phyloP scores from a whole-genome alignment of 2,329 filamentous ascomycete genomes.

The Phyllosticta citriasiana region DNA sequence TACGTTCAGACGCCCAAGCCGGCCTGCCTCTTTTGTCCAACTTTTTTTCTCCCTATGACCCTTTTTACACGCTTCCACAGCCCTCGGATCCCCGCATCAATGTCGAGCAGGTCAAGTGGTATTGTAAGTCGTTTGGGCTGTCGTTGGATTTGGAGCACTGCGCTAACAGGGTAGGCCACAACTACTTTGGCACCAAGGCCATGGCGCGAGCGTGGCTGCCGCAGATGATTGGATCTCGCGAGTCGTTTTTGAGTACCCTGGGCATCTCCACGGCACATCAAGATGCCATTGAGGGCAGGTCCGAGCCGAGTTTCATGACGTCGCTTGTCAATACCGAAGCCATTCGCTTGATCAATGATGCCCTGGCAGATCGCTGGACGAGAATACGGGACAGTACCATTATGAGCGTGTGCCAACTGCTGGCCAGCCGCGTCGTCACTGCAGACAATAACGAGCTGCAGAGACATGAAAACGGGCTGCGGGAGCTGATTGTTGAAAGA shows the following conservation, averaged over 20 bases:
- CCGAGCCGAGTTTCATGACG: conserved; percentile 22
- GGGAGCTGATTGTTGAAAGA: conserved; percentile 23
- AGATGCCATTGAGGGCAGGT: conserved; percentile 19
- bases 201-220: conserved; percentile 27
- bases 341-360: conserved; percentile 22
- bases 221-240: conserved; percentile 21
- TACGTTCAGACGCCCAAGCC: background rate
- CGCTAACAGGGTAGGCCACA: conserved; percentile 15
- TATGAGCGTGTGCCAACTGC: conserved; percentile 27
- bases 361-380: conserved; percentile 17
- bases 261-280: conserved; percentile 25
- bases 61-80: conserved; percentile 27
- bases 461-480: conserved; percentile 22
- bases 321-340: conserved; percentile 23
- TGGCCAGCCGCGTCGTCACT: conserved; percentile 24
- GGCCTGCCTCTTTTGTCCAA: background rate
- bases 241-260: conserved; percentile 29
- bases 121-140: conserved; percentile 16
- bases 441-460: conserved; percentile 16
- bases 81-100: conserved; percentile 20
- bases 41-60: conserved; percentile 16
- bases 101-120: conserved; percentile 24
- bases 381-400: conserved; percentile 24
- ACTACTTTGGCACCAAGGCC: conserved; percentile 23
- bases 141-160: background rate